Base-by-base conservation (phyloP, 2,329 filamentous ascomycete genomes). In the Paecilomyces variotii region DNA sequence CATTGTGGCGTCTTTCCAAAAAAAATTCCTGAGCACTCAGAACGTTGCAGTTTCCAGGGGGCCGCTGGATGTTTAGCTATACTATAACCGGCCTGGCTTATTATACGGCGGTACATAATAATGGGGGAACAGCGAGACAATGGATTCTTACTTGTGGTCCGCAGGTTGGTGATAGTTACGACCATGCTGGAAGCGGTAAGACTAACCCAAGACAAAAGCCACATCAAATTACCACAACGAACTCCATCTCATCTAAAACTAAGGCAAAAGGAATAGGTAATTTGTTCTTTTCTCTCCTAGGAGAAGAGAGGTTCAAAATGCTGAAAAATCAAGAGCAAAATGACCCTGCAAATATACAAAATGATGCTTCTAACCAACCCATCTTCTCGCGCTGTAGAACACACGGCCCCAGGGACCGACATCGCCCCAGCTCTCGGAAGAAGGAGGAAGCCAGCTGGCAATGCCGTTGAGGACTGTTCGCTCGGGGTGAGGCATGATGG, bases 401-500 rank as follows among this genome's bases (percentile, higher is more conserved):
- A 96, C 81, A 69, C 90, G 82, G 62, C 88, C 80, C 91, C 91
- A 96, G 24, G 92, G 91, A 0, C 90, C 89, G 70, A 87, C 88
- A 64, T 91, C 87, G 28, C 89, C 90, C 88, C 89, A 92, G 61
- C 86, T 80, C 64, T 83, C 81, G 34, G 70, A 69, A 55, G 84
- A 83, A 60, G 84, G 79, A 6, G 90, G 88, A 61, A 88, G 78
- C 73, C 87, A 96, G 72, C 89, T 93, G 54, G 82, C 85, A 61
- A 91, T 87, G 59, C 90, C 89, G 59, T 85, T 85, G 78, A 95
- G 78, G 59, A 96, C 86, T 14, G 90, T 95, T n/a, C 91, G 84
- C 78, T 97, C 91, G 0, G 91, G 91, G 73, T 96, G 91, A 61
- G 92, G 92, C 91, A 97, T 96, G 78, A 96, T 84, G 5, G 91